A percentile compares a stretch with the other conserved stretches of the same genome.
Evolutionary conservation across 1,284 basidiomycete species (phyloP).

Genomic region (Moniliophthora roreri): DNA sequence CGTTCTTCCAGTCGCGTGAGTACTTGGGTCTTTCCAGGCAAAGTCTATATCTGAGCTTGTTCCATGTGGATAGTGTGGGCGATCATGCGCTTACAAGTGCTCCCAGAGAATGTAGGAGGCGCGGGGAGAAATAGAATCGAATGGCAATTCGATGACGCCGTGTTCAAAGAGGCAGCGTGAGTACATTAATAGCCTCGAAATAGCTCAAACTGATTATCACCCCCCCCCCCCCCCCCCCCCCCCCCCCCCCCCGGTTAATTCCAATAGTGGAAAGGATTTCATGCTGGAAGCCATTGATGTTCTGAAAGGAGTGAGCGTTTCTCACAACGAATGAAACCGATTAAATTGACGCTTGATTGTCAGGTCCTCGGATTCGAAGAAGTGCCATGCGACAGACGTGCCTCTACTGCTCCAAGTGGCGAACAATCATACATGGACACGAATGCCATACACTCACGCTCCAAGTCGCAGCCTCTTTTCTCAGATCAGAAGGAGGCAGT

Average conservation of each 20-base stretch:
- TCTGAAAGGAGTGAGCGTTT: conserved; percentile 73
- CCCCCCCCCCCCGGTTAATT: conserved; percentile 18
- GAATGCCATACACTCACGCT: conserved; percentile 47
- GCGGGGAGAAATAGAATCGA: conserved; percentile 64
- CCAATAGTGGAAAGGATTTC: conserved; percentile 73
- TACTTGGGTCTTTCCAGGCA: conserved; percentile 16
- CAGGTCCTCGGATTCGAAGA: conserved; percentile 72
- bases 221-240: too few species aligned
- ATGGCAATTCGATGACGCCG: conserved; percentile 83
- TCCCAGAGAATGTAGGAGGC: conserved; percentile 72
- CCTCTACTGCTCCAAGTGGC: conserved; percentile 30
- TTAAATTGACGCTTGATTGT: conserved; percentile 17
- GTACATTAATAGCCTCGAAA: conserved; percentile 27
- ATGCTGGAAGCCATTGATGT: conserved; percentile 81
- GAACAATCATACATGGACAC: conserved; percentile 36
- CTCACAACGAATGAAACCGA: conserved; percentile 17
- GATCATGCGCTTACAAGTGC: conserved; percentile 68
- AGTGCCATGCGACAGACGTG: conserved; percentile 40
- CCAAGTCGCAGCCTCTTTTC: conserved; percentile 54
- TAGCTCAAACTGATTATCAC: neutral
- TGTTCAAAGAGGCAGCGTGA: conserved; percentile 82
- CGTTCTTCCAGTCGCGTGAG: conserved; percentile 69
- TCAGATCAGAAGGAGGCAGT: conserved; percentile 36
- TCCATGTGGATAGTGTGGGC: conserved; percentile 51
- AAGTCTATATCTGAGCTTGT: conserved; percentile 10